Percentiles rank a stretch among this genome's conserved stretches.
Conservation (phyloP, 164 flowering plant genomes). For the Magnolia officinalis region DNA sequence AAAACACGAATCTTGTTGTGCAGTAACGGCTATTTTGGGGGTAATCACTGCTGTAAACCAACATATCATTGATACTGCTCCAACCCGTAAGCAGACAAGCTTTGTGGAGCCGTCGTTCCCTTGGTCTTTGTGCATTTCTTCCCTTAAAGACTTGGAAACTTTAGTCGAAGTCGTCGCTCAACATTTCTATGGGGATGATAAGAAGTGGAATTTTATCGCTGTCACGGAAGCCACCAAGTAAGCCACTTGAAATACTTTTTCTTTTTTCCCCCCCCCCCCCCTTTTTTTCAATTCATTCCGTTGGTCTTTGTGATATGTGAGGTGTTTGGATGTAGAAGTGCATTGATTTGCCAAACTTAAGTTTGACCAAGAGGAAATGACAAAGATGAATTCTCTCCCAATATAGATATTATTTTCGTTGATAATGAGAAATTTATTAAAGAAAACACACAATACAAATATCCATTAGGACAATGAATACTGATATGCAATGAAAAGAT, state of each 20-base stretch:
- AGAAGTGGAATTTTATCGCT: constrained; percentile 89
- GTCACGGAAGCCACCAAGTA: constrained; percentile 78
- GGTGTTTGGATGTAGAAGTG: too few species aligned
- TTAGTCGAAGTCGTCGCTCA: constrained; percentile 88
- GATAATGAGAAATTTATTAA: too few species aligned
- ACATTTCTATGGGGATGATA: constrained; percentile 73
- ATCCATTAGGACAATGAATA: too few species aligned
- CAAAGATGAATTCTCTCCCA: too few species aligned
- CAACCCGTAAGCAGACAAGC: constrained; percentile 29
- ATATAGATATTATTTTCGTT: too few species aligned
- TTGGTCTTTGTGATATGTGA: too few species aligned
- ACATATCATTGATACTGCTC: constrained; percentile 75
- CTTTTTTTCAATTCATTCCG: too few species aligned
- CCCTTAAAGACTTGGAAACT: constrained; percentile 81
- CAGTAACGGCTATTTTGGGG: constrained; percentile 81
- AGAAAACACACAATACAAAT: too few species aligned
- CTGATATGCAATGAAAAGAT: too few species aligned
- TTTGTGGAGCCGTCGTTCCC: constrained; percentile 48
- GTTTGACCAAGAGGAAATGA: too few species aligned
- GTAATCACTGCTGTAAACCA: constrained; percentile 74
- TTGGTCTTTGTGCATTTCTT: constrained; percentile 71
- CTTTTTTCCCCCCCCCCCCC: too few species aligned
- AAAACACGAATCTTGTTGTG: constrained; percentile 8
- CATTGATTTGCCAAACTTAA: too few species aligned
- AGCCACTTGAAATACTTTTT: constrained; percentile 15